Conservation (phyloP, 768 basidiomycete genomes). For the Boletus rubroflammeus region DNA sequence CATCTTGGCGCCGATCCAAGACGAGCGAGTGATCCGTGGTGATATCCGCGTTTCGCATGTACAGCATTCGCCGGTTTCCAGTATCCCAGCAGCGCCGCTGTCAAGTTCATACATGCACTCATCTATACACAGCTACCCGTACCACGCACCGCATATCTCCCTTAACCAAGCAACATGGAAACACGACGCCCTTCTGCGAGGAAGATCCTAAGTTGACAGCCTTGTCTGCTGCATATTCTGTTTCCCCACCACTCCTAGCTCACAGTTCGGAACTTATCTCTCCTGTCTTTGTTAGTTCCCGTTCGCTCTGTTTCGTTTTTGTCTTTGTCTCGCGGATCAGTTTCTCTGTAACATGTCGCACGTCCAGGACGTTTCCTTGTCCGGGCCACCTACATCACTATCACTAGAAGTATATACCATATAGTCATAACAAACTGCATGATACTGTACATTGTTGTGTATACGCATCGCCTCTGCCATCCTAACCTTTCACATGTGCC, state of each 20-base stretch:
- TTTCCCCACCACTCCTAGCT: background rate
- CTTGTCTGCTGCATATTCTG: background rate
- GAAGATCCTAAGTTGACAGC: constrained; percentile 22
- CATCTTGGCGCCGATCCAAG: constrained; percentile 53
- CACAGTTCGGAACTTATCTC: background rate
- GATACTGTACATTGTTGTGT: constrained; percentile 34
- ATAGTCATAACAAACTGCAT: constrained; percentile 29
- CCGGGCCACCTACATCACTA: constrained; percentile 19
- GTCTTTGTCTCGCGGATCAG: constrained; percentile 16
- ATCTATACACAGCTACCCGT: constrained; percentile 38
- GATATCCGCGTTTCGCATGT: constrained; percentile 29
- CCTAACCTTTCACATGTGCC: constrained; percentile 17
- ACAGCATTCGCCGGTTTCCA: constrained; percentile 30
- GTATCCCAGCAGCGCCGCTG: constrained; percentile 32
- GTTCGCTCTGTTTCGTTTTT: constrained; percentile 6
- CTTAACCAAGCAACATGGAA: constrained; percentile 46
- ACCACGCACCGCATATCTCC: constrained; percentile 36
- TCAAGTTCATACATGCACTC: constrained; percentile 40
- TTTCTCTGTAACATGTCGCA: constrained; percentile 23
- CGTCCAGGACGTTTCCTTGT: constrained; percentile 1
- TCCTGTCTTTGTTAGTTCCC: background rate
- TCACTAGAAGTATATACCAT: constrained; percentile 31
- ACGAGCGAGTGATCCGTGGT: constrained; percentile 32
- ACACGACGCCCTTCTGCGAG: constrained; percentile 40
- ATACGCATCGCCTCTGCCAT: constrained; percentile 18